Percentiles rank a stretch among this genome's conserved stretches.
phyloP scores from a whole-genome alignment of 2,329 filamentous ascomycete genomes.

The Sporothrix sp. region DNA sequence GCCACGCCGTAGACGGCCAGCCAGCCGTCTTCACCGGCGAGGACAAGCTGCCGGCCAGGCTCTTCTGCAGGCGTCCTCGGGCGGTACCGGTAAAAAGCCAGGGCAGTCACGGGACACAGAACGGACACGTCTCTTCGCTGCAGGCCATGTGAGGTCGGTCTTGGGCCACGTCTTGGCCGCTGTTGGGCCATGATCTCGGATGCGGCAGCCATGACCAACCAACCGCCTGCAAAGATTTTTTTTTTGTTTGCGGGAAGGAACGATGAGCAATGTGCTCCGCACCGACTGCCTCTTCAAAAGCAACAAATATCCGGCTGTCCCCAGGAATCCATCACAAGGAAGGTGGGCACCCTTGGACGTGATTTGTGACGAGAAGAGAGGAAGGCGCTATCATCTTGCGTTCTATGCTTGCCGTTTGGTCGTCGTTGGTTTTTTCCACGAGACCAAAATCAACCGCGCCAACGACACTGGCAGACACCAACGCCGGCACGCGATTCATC shows the following conservation, averaged over 20 bases:
- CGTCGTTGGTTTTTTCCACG: conserved; percentile 5
- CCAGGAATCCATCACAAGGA: too few species aligned
- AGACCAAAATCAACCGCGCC: not conserved
- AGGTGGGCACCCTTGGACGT: too few species aligned
- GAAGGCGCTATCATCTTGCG: too few species aligned
- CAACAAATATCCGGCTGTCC: too few species aligned
- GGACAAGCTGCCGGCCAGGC: conserved; percentile 19
- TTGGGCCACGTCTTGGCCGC: not conserved
- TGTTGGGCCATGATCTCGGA: not conserved
- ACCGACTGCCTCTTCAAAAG: too few species aligned
- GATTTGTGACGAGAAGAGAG: too few species aligned
- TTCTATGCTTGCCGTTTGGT: too few species aligned
- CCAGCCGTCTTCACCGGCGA: conserved; percentile 51
- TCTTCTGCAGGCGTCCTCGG: conserved; percentile 13
- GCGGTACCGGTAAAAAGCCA: conserved; percentile 37
- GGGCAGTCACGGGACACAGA: conserved; percentile 49
- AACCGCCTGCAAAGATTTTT: not conserved
- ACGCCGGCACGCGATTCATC: too few species aligned
- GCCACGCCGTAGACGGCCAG: conserved; percentile 43
- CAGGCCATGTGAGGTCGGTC: not conserved
- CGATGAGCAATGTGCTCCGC: too few species aligned
- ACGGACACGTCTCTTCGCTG: conserved; percentile 18
- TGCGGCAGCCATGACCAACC: not conserved
- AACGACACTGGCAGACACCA: too few species aligned
- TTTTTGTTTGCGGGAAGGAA: not conserved